Conservation (phyloP, 306 rosid species). For the Vicia faba region DNA sequence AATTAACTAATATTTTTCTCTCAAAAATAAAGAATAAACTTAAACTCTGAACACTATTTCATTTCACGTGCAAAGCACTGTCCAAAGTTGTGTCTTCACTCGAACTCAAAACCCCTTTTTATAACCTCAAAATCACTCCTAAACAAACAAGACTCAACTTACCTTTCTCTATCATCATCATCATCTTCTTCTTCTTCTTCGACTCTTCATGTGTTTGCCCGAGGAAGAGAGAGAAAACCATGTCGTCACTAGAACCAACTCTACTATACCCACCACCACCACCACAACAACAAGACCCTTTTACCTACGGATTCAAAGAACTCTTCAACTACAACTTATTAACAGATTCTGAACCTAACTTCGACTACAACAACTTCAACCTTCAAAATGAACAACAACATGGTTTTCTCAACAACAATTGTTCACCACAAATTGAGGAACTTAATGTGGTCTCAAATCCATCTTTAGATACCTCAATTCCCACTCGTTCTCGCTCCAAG, state of each 20-base stretch:
- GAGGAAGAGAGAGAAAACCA: constrained; percentile 37
- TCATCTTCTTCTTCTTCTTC: background rate
- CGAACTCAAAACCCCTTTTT: constrained; percentile 37
- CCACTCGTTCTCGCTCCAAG: constrained; percentile 54
- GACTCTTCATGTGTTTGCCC: constrained; percentile 38
- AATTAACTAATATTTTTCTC: too few relatives aligned
- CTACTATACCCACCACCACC: constrained; percentile 43
- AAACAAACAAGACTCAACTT: constrained; percentile 39
- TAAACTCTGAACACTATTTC: constrained; percentile 13
- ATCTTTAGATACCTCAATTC: constrained; percentile 40
- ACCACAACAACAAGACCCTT: constrained; percentile 60
- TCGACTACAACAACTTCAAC: constrained; percentile 8
- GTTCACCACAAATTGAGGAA: constrained; percentile 27
- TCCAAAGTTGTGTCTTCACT: constrained; percentile 37
- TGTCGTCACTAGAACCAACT: constrained; percentile 93
- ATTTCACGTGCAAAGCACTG: constrained; percentile 75
- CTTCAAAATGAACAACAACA: constrained; percentile 37
- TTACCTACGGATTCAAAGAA: constrained; percentile 53
- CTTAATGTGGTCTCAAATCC: constrained; percentile 32
- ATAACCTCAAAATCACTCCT: constrained; percentile 43
- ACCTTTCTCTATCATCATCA: background rate
- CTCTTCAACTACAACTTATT: constrained; percentile 46
- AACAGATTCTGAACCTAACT: constrained; percentile 7
- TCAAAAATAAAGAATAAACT: background rate
- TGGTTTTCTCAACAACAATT: constrained; percentile 45